phyloP scores from a whole-genome alignment of 441 rosid genomes.

The Adansonia gregorii region DNA sequence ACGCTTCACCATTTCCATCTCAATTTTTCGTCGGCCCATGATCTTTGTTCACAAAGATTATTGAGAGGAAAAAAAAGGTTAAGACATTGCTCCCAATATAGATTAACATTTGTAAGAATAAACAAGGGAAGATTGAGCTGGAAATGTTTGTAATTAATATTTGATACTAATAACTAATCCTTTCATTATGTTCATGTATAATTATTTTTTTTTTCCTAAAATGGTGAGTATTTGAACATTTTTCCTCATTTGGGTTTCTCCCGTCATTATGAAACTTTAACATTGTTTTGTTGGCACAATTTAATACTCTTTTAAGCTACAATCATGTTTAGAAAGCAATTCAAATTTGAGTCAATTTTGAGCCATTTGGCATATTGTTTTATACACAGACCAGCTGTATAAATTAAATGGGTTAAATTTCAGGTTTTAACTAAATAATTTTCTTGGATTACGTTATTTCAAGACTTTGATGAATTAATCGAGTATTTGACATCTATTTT shows the following conservation, averaged over 20 bases:
- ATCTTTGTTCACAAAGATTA: background rate
- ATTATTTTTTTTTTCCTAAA: background rate
- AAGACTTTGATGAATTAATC: background rate
- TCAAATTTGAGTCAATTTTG: background rate
- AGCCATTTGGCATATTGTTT: too few species aligned
- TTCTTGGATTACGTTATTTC: too few species aligned
- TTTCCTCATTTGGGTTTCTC: slow-evolving; percentile 12
- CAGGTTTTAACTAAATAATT: too few species aligned
- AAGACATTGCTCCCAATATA: background rate
- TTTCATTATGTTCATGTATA: slow-evolving; percentile 14
- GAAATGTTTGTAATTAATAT: slow-evolving; percentile 19
- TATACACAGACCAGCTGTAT: too few species aligned
- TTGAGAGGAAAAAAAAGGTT: background rate
- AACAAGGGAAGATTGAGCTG: background rate
- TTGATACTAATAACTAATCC: background rate
- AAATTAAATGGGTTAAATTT: too few species aligned
- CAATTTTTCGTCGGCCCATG: slow-evolving; percentile 46
- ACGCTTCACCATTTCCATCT: slow-evolving; percentile 40
- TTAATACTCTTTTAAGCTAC: background rate
- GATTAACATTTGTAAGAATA: background rate
- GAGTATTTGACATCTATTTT: background rate
- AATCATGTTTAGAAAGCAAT: background rate
- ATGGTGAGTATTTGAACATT: background rate
- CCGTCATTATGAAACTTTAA: slow-evolving; percentile 19
- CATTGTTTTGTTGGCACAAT: slow-evolving; percentile 24